phyloP scores from a whole-genome alignment of 208 protist genomes.

The Trypanosoma rangeli region DNA sequence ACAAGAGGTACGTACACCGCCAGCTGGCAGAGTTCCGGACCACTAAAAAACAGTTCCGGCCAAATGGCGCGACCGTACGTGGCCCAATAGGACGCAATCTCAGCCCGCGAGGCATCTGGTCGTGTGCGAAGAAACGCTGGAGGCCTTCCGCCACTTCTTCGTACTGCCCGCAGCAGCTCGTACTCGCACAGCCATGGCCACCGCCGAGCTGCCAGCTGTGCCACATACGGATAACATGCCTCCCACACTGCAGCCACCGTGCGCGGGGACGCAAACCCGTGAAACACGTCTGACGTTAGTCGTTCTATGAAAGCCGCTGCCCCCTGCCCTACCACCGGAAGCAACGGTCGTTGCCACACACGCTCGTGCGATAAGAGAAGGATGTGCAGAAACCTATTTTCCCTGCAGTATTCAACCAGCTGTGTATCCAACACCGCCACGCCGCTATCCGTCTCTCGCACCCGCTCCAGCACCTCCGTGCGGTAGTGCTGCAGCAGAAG shows the following conservation, averaged over 20 bases:
- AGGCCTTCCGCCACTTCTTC: constrained; percentile 24
- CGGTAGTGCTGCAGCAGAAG: constrained; percentile 48
- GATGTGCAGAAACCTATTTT: constrained; percentile 37
- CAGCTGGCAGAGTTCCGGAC: constrained; percentile 68
- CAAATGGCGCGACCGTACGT: constrained; percentile 47
- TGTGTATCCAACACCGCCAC: constrained; percentile 14
- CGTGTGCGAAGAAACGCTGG: constrained; percentile 44
- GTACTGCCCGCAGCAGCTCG: constrained; percentile 51
- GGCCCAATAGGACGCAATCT: constrained; percentile 71
- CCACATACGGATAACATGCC: constrained; percentile 26
- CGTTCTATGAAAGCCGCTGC: constrained; percentile 1
- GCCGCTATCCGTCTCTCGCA: constrained; percentile 4
- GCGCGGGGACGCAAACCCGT: constrained; percentile 34
- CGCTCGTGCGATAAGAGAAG: constrained; percentile 25
- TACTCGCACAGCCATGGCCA: constrained; percentile 56
- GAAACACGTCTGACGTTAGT: constrained; percentile 33
- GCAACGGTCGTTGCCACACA: not conserved
- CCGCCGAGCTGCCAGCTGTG: constrained; percentile 34
- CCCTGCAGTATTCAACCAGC: constrained; percentile 37
- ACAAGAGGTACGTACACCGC: constrained; percentile 55
- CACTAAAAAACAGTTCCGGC: constrained; percentile 60
- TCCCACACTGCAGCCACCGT: constrained; percentile 39
- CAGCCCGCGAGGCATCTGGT: constrained; percentile 33
- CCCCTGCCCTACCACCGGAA: not conserved
- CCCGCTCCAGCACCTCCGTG: constrained; percentile 25